A percentile compares a stretch with the other conserved stretches of the same genome.
Conservation (phyloP, 257 asterid genomes). For the Ballota nigra region DNA sequence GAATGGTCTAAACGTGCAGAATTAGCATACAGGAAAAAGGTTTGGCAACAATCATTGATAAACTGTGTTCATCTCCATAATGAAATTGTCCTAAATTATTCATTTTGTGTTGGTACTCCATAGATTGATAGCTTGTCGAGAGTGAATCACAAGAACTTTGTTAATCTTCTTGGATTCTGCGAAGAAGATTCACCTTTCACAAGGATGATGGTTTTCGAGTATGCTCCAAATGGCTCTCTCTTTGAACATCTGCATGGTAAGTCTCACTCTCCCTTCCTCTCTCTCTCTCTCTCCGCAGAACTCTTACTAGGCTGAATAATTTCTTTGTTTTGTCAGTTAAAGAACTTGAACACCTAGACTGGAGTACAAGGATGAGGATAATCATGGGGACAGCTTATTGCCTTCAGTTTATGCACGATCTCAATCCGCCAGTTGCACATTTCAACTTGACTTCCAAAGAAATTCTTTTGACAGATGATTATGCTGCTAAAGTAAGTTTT, state of each 20-base stretch:
- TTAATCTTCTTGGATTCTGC: conserved; percentile 87
- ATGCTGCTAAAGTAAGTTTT: conserved; percentile 82
- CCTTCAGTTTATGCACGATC: conserved; percentile 74
- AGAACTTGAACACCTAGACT: conserved; percentile 85
- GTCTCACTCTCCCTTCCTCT: not conserved
- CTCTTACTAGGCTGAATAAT: not conserved
- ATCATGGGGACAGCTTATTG: conserved; percentile 82
- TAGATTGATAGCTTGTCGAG: conserved; percentile 78
- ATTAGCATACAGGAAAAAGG: conserved; percentile 75
- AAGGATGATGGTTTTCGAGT: conserved; percentile 97
- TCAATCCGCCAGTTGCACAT: conserved; percentile 63
- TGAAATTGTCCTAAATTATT: conserved; percentile 1
- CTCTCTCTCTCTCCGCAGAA: not conserved
- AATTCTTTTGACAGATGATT: conserved; percentile 77
- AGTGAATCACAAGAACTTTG: conserved; percentile 89
- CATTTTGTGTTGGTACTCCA: conserved; percentile 11
- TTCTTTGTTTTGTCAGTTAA: conserved; percentile 43
- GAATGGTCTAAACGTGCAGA: conserved; percentile 85
- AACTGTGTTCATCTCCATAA: not conserved
- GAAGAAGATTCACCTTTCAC: conserved; percentile 87
- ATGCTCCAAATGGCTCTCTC: conserved; percentile 88
- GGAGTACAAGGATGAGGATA: conserved; percentile 81
- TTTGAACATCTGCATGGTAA: conserved; percentile 91
- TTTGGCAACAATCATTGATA: conserved; percentile 21
- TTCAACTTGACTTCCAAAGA: conserved; percentile 47